A percentile compares a stretch with the other conserved stretches of the same genome.
Conservation (phyloP, 192 early-diverging fungal species). For the Backusella westeae region DNA sequence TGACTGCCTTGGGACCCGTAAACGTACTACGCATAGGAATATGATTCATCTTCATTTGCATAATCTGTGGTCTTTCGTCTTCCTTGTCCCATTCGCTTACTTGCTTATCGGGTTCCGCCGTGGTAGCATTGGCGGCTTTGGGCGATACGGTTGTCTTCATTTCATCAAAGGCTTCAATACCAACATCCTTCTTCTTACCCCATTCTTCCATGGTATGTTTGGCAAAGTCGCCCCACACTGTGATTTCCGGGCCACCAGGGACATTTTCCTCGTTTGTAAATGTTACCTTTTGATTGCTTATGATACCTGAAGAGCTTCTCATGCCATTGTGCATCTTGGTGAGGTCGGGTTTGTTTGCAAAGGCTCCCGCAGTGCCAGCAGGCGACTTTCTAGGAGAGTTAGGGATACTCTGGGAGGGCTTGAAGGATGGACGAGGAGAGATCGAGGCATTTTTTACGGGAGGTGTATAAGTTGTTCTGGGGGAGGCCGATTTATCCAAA, state of each 20-base stretch:
- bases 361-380: neutral
- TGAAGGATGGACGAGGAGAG: neutral
- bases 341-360: neutral
- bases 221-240: neutral
- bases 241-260: neutral
- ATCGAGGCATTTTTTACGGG: neutral
- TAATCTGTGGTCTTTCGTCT: slow-evolving; percentile 1
- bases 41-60: slow-evolving; percentile 13
- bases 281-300: neutral
- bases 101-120: neutral
- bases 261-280: neutral
- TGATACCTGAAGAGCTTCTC: neutral
- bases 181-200: neutral
- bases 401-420: neutral
- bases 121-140: neutral
- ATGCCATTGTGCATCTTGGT: neutral
- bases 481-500: neutral
- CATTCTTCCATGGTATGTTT: neutral
- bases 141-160: neutral
- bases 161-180: neutral
- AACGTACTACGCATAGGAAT: neutral
- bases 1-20: neutral
- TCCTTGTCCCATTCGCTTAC: neutral
- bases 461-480: neutral
- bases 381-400: neutral